Base-by-base conservation (phyloP, 345 rosid species). In the Cardamine resedifolia region DNA sequence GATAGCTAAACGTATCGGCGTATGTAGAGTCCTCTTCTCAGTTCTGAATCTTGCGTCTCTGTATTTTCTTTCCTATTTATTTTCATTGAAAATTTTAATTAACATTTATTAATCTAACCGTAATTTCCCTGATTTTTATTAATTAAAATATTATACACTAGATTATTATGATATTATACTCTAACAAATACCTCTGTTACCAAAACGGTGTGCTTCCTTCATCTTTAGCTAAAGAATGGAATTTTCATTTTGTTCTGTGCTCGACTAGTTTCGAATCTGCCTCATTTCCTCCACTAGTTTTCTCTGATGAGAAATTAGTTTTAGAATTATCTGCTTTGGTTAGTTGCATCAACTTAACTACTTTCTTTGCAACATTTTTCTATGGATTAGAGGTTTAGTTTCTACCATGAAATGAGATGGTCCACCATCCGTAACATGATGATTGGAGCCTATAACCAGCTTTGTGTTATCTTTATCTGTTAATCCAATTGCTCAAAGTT, bases 161-260 rank as follows among this genome's bases (percentile, higher is more conserved):
- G 58, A 44, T 21, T 58, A 44, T 21, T 47, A 15, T 58, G 64
- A 5, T 30, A 3, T 16, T 16, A 41, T 14, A 27, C 1, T 0
- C 2, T 15, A 0, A 12, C 7, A 14, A 4, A n/a, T 52, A 36
- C 44, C 3, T 45, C 5, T 30, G n/a, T 20, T 61, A 20, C 45
- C 78, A 66, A 74, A 65, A 73, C 71, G 66, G 66, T 64, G 66
- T 47, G 77, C 50, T 73, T 73, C 33, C 58, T 55, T 64, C 49
- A 64, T 55, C 50, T 9, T 31, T 55, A 39, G 52, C 12, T 34
- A 18, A 39, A 23, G 24, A 6, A 19, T 12, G 41, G 12, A 18
- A 12, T 12, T 14, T 33, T 16, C 24, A 10, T 41, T 41, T 61
- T 61, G 20, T 36, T 39, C 4, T 6, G 20, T n/a, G 38, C 21